Percentiles rank a stretch among this genome's conserved stretches.
Evolutionary conservation across 2,329 filamentous ascomycete species (phyloP).

Genomic region (Paecilomyces niveus): DNA sequence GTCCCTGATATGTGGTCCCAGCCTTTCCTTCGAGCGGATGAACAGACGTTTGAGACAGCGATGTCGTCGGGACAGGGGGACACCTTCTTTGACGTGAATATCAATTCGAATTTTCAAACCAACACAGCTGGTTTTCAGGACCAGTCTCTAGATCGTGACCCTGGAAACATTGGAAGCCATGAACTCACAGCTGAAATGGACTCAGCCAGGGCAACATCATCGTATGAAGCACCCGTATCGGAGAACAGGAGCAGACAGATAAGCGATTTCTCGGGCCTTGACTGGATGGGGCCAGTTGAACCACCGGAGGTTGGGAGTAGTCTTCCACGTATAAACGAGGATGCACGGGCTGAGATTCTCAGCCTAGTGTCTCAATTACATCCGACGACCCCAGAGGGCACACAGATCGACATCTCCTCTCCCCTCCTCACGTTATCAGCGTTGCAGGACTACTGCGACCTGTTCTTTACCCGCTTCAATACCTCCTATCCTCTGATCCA

Average conservation of each 20-base stretch:
- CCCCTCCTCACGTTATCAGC: slow-evolving; percentile 45
- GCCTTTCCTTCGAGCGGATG: neutral
- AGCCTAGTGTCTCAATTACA: slow-evolving; percentile 45
- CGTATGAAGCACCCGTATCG: neutral
- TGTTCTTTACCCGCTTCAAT: slow-evolving; percentile 58
- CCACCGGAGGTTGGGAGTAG: slow-evolving; percentile 5
- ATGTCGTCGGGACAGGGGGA: neutral
- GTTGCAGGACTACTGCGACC: slow-evolving; percentile 50
- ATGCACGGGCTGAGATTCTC: slow-evolving; percentile 35
- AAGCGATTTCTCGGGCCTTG: slow-evolving; percentile 14
- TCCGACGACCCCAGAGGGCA: slow-evolving; percentile 43
- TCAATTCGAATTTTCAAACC: neutral
- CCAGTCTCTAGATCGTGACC: neutral
- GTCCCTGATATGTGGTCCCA: slow-evolving; percentile 9
- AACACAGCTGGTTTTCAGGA: neutral
- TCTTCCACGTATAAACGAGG: slow-evolving; percentile 23
- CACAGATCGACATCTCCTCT: slow-evolving; percentile 42
- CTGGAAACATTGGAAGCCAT: neutral
- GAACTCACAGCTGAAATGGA: neutral
- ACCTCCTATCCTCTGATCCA: slow-evolving; percentile 55
- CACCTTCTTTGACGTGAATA: neutral
- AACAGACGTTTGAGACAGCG: neutral
- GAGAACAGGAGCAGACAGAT: neutral
- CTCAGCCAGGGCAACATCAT: neutral
- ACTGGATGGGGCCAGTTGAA: slow-evolving; percentile 19